Conservation (phyloP, 2,329 filamentous ascomycete genomes). For the Fusarium udum region DNA sequence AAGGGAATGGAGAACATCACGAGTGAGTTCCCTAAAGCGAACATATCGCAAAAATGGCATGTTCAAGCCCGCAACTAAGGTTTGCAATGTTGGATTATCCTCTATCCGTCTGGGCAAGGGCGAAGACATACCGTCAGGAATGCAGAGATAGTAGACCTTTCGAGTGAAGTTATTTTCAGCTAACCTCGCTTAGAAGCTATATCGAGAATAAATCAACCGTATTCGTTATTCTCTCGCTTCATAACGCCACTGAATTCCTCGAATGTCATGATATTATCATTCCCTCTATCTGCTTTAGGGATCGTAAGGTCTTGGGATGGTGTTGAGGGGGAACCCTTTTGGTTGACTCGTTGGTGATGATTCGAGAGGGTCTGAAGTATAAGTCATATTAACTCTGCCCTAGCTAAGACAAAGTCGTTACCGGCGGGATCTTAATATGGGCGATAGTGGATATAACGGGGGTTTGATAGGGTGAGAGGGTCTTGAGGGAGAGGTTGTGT, state of each 20-base stretch:
- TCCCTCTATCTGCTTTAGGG: background rate
- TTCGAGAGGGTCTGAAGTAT: background rate
- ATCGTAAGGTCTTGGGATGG: background rate
- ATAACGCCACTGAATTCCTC: background rate
- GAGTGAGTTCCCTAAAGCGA: background rate
- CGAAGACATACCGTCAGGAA: background rate
- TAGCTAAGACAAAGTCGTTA: background rate
- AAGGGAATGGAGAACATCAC: background rate
- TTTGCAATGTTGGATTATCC: background rate
- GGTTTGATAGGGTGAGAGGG: background rate
- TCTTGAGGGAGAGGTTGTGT: background rate
- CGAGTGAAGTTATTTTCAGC: background rate
- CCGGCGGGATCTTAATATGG: background rate
- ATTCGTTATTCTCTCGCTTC: background rate
- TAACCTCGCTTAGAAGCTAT: background rate
- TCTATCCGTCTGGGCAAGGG: background rate
- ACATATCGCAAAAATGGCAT: background rate
- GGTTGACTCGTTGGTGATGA: background rate
- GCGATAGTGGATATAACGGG: background rate
- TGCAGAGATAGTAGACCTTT: background rate
- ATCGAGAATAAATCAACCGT: background rate
- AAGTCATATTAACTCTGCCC: background rate
- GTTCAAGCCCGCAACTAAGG: background rate
- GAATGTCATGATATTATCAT: background rate
- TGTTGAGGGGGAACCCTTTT: background rate